Base-by-base conservation (phyloP, 352 stramenopile species). In the Saprolegnia diclina region DNA sequence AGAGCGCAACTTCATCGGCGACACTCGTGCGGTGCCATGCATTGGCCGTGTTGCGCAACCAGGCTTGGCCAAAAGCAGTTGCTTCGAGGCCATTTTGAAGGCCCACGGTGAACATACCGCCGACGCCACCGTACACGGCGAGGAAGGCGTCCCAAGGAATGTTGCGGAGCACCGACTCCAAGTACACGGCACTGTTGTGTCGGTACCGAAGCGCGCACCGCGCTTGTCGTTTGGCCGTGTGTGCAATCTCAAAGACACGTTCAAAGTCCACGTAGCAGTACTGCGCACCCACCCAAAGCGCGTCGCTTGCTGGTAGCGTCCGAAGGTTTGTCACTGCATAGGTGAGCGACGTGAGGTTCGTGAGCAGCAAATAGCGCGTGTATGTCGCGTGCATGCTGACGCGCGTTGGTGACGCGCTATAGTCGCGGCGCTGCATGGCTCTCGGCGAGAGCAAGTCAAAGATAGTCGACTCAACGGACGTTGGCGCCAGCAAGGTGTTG, bases 241-340 rank as follows among this genome's bases (percentile, higher is more conserved):
- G 57, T 13, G 57, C 57, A 21, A 66, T 55, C 21, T 37, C 40
- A 6, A 66, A 66, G 5, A 6, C 11, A 18, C 24, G 40, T n/a
- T n/a, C 29, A 21, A 66, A 55, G 57, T 66, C 57, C 18, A 66
- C 19, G 40, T 40, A 66, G 40, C 57, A 66, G 16, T 63, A 63
- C 32, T 45, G 55, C n/a, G 55, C 29, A 3, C 35, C 3, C 1
- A 63, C 48, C 55, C 55, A 63, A 5, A 63, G 11, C 3, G 5
- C 48, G 11, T 26, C 16, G 35, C 5, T 11, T 2, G 55, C 26
- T 21, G 6, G 16, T n/a, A n/a, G n/a, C n/a, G n/a, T n/a, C n/a
- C 55, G 55, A 26, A 63, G 21, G 4, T 63, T 48, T 1, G 5
- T 0, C 3, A 63, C 35, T 2, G 55, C 55, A 18, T 32, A 38